Conservation (phyloP, 805 yeast genomes). For the Hanseniaspora valbyensis region DNA sequence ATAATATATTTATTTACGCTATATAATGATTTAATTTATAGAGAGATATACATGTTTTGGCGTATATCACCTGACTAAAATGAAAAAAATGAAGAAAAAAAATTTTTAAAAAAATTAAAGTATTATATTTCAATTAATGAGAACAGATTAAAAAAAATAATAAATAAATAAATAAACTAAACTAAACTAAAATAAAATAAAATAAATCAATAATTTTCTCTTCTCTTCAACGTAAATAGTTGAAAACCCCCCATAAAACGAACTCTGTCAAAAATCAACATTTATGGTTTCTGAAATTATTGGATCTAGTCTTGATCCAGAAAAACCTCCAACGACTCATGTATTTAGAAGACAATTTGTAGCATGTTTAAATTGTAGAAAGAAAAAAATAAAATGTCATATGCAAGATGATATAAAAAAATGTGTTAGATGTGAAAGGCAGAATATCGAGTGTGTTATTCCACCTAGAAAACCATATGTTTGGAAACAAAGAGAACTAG, state of each 20-base stretch:
- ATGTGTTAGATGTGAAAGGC: conserved; percentile 75
- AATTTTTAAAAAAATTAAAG: too few relatives aligned
- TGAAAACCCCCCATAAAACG: neutral
- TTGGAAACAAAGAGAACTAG: neutral
- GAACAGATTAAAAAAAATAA: too few relatives aligned
- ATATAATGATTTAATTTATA: too few relatives aligned
- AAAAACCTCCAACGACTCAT: conserved; percentile 16
- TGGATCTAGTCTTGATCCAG: conserved; percentile 9
- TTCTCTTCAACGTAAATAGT: too few relatives aligned
- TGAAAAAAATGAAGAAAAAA: too few relatives aligned
- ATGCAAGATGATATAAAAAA: conserved; percentile 63
- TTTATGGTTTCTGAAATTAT: conserved; percentile 16
- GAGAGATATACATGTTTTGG: too few relatives aligned
- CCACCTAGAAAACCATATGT: conserved; percentile 8
- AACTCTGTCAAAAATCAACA: conserved; percentile 11
- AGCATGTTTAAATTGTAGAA: conserved; percentile 80
- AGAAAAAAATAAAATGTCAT: conserved; percentile 77
- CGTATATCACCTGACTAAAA: too few relatives aligned
- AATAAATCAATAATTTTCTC: conserved; percentile 4
- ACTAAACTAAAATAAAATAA: too few relatives aligned
- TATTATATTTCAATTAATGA: too few relatives aligned
- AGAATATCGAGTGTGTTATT: conserved; percentile 68
- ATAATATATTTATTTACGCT: neutral
- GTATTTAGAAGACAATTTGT: conserved; percentile 54
- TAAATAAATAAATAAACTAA: too few relatives aligned